phyloP scores from a whole-genome alignment of 23 red algal genomes.

The Rhodosorus marinus region DNA sequence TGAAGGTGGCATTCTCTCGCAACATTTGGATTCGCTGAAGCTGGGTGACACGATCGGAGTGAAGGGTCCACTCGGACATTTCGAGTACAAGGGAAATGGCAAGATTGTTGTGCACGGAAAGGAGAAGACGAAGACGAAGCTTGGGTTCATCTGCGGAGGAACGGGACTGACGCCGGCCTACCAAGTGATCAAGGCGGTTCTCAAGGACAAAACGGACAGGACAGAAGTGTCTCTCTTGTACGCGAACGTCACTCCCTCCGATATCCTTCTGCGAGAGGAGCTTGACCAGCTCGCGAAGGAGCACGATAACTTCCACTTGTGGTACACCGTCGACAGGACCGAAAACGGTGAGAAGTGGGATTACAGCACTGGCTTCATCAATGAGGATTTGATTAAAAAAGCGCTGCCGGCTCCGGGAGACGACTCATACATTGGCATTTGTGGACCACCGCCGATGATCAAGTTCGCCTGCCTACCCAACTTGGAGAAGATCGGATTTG shows the following conservation, averaged over 20 bases:
- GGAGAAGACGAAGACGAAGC: slow-evolving; percentile 6
- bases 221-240: slow-evolving; percentile 81
- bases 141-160: slow-evolving; percentile 75
- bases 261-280: slow-evolving; percentile 75
- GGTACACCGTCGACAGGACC: slow-evolving; percentile 42
- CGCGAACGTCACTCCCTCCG: slow-evolving; percentile 47
- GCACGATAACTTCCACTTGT: slow-evolving; percentile 35
- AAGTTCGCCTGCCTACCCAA: slow-evolving; percentile 61
- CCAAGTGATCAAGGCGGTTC: slow-evolving; percentile 83
- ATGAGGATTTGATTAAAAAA: slow-evolving; percentile 43
- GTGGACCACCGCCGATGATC: slow-evolving; percentile 83
- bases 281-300: slow-evolving; percentile 56
- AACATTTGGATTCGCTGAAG: slow-evolving; percentile 68
- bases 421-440: slow-evolving; percentile 48
- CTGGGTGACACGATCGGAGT: slow-evolving; percentile 78
- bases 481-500: slow-evolving; percentile 53
- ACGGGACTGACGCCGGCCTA: slow-evolving; percentile 82
- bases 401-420: slow-evolving; percentile 22
- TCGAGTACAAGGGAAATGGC: slow-evolving; percentile 55
- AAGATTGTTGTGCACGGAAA: slow-evolving; percentile 27
- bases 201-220: slow-evolving; percentile 30
- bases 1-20: slow-evolving; percentile 70
- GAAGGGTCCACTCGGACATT: slow-evolving; percentile 85
- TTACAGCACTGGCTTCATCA: slow-evolving; percentile 58
- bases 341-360: slow-evolving; percentile 9